Conservation (phyloP, 2,329 filamentous ascomycete species). For the Aspergillus ibericus region DNA sequence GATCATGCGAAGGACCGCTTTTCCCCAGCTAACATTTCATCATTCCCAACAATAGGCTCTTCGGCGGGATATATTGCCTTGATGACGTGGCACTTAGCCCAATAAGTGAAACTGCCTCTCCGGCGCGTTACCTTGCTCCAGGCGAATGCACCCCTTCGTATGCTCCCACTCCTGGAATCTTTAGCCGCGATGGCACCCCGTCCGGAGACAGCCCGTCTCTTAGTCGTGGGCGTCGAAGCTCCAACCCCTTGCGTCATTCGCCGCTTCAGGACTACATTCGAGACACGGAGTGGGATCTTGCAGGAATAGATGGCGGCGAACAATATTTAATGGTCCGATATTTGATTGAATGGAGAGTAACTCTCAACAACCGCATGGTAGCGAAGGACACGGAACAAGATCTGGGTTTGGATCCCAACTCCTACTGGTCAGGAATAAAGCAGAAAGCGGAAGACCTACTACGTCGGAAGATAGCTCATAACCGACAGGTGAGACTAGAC, state of each 20-base stretch:
- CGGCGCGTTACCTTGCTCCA: not conserved
- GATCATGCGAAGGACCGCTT: not conserved
- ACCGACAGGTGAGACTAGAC: constrained; percentile 23
- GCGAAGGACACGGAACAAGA: constrained; percentile 11
- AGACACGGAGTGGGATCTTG: not conserved
- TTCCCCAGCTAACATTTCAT: not conserved
- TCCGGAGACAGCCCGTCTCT: not conserved
- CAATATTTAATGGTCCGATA: not conserved
- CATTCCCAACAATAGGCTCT: not conserved
- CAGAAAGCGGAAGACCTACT: constrained; percentile 17
- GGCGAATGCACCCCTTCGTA: not conserved
- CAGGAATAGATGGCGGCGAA: not conserved
- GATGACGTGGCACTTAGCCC: not conserved
- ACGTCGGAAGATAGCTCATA: constrained; percentile 19
- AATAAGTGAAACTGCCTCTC: not conserved
- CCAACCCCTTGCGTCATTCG: not conserved
- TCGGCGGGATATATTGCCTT: not conserved
- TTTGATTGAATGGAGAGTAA: constrained; percentile 8
- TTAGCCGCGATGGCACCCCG: not conserved
- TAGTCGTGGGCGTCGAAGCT: not conserved
- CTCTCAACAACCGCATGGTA: constrained; percentile 5
- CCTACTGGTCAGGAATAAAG: constrained; percentile 7
- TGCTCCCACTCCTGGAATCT: not conserved
- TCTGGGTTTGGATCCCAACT: constrained; percentile 1
- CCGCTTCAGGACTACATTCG: not conserved